Evolutionary conservation across 441 rosid species (phyloP), one percentile per base, ranked within the genome.

Genomic region (Erodium moschatum): DNA sequence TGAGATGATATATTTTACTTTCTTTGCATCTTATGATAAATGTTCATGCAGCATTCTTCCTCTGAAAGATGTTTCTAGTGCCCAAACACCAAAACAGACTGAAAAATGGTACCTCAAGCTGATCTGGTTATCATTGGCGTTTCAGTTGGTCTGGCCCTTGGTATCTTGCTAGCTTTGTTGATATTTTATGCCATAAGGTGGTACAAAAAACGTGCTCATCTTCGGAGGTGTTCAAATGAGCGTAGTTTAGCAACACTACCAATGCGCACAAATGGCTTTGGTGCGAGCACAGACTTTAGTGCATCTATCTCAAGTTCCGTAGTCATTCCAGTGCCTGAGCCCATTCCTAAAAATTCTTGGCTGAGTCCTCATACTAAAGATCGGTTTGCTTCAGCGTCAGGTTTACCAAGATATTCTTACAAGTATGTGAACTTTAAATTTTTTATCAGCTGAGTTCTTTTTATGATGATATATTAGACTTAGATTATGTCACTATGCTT

Each of bases 101-200:
- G 73, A 69, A 86, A 69, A 73, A 93, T 93, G 98, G 77, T 74
- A 77, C 69, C 46, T 67, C 71, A 70, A 74, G 66, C 74, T 72
- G 86, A 76, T 80, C 81, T 91, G 65, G 84, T 93, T 52, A 72
- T 78, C 42, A 79, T 91, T 68, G 92, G 96, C 62, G 71, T 87
- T 70, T 87, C 89, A 21, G 93, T 78, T 68, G 92, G 97, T 67
- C 81, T 88, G 77, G 89, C 89, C 63, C 81, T 89, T 65, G 96
- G 96, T 68, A 67, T 89, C 74, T 77, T 87, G 81, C 80, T 94
- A 69, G 98, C 98, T 79, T 24, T 69, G 1, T 75, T 91, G 27
- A 68, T 84, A 27, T 89, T 80, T 83, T 80, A 80, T n/a, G 78
- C 76, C 67, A 16, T 87, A 65, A 83, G 85, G 79, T 91, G 98